A percentile compares a stretch with the other conserved stretches of the same genome.
phyloP scores from a whole-genome alignment of 2,329 filamentous ascomycete species.

The Pseudonectria foliicola region DNA sequence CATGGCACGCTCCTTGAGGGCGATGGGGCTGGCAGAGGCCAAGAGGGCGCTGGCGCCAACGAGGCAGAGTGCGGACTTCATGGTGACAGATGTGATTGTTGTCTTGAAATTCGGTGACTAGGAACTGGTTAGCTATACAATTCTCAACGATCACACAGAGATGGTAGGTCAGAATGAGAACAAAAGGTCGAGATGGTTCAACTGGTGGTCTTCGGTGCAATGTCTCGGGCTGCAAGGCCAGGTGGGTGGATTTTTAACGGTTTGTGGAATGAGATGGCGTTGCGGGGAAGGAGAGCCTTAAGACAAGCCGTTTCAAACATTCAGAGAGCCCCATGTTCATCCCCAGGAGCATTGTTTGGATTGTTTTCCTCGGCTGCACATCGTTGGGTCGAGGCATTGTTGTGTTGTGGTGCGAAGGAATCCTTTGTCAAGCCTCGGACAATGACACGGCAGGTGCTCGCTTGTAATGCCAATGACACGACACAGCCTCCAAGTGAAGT shows the following conservation, averaged over 20 bases:
- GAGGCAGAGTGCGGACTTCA: constrained; percentile 44
- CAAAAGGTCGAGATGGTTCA: constrained; percentile 7
- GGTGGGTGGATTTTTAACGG: neutral
- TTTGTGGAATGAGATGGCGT: constrained; percentile 3
- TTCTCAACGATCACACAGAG: neutral
- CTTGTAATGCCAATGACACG: no score
- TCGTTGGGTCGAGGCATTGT: constrained; percentile 1
- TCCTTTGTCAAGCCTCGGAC: no score
- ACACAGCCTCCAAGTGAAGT: no score
- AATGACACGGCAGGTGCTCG: no score
- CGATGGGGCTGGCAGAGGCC: constrained; percentile 35
- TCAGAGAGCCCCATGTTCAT: neutral
- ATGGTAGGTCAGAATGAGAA: constrained; percentile 1
- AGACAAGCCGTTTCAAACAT: constrained; percentile 4
- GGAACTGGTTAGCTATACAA: constrained; percentile 14
- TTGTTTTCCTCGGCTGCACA: neutral
- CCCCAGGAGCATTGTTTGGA: neutral
- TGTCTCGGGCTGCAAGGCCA: constrained; percentile 6
- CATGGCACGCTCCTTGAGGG: constrained; percentile 33
- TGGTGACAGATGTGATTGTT: constrained; percentile 26
- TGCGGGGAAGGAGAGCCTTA: constrained; percentile 1
- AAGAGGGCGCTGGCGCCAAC: constrained; percentile 38
- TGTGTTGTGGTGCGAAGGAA: constrained; percentile 3
- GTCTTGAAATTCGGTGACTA: constrained; percentile 10
- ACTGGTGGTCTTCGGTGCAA: constrained; percentile 11